phyloP scores from a whole-genome alignment of 2,329 filamentous ascomycete species.

The Claviceps pusilla region DNA sequence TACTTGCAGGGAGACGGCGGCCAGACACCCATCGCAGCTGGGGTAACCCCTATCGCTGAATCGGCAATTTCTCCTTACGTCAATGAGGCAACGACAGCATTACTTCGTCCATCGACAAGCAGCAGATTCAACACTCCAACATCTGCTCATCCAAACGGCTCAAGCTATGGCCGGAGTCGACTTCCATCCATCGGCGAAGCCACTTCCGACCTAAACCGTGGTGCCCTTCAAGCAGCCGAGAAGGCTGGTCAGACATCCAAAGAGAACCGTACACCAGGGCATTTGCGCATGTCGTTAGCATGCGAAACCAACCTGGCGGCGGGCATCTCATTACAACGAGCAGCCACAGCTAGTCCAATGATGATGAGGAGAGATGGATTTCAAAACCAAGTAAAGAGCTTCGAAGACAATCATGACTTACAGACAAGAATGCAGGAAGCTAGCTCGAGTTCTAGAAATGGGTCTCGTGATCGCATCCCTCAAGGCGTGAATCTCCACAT shows the following conservation, averaged over 20 bases:
- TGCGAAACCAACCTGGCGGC: conserved; percentile 28
- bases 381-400: conserved; percentile 18
- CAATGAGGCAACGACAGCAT: conserved; percentile 50
- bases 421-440: conserved; percentile 46
- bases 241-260: conserved; percentile 12
- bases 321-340: conserved; percentile 41
- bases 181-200: conserved; percentile 63
- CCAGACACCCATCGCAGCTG: conserved; percentile 63
- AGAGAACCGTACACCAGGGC: conserved; percentile 15
- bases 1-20: conserved; percentile 41
- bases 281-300: conserved; percentile 22
- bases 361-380: conserved; percentile 43
- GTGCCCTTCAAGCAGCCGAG: conserved; percentile 14
- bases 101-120: conserved; percentile 50
- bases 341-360: conserved; percentile 53
- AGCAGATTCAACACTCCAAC: conserved; percentile 57
- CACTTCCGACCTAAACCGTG: conserved; percentile 18
- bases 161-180: conserved; percentile 46
- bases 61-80: conserved; percentile 51
- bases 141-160: conserved; percentile 44
- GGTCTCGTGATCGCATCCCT: conserved; percentile 66
- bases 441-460: conserved; percentile 45
- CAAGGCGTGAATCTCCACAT: conserved; percentile 52
- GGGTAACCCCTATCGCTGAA: conserved; percentile 77
- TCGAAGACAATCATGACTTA: conserved; percentile 34